Base-by-base conservation (phyloP, 169 alveolate species). In the Plasmodium sp. region DNA sequence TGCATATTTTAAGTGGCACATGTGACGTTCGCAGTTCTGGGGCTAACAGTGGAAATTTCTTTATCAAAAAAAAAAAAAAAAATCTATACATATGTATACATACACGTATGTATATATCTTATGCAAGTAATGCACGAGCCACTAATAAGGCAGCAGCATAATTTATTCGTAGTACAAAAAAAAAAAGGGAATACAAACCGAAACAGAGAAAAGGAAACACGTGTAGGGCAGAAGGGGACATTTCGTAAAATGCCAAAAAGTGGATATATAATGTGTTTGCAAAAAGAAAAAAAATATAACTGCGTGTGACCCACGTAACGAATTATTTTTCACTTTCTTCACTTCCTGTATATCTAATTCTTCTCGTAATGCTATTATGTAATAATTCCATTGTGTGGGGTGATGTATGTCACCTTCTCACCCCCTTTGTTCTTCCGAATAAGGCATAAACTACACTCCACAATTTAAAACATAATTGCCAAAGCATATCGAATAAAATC, bases 221-320 rank as follows among this genome's bases (percentile, higher is more conserved):
- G 77, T 27, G 77, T 62, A 16, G 77, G 36, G 77, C 31, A 62
- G 77, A 62, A 62, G 77, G 77, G 77, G 77, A n/a, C 77, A 6
- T 62, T n/a, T 18, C 77, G 39, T 62, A 62, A 62, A 62, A 62
- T 27, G 6, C 31, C 39, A 62, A 62, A 56, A 62, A 62, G 36
- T 62, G 12, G 77, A 18, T 62, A 27, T 16, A 62, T 48, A 5
- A 18, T 62, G 77, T 62, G 36, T 62, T 62, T 62, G 16, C 36
- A 22, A 62, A 62, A 62, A 62, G 22, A 67, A 67, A 67, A 67
- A 67, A 31, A 22, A 22, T 7, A 18, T 12, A 67, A 7, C n/a
- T 67, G 27, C 33, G 14, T 18, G 18, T 18, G 39, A 67, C 41
- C 43, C 16, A 67, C 14, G 39, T 31, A 22, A n/a, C 5, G 77